phyloP scores from a whole-genome alignment of 176 grass and related monocot species.

The Triticum monococcum region DNA sequence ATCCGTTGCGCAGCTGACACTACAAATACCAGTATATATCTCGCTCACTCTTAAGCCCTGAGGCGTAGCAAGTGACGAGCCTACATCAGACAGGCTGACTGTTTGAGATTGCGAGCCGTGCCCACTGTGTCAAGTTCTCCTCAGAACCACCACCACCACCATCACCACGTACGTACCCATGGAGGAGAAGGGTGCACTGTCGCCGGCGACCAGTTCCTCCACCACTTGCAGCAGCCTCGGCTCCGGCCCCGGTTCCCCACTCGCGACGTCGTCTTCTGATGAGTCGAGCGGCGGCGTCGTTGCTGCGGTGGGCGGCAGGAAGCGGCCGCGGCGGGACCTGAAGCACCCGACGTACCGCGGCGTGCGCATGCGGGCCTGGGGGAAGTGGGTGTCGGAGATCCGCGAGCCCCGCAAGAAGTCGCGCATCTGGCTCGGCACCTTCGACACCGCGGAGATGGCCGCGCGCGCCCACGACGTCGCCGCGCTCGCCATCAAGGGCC shows the following conservation, averaged over 20 bases:
- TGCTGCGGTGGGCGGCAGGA: slow-evolving; percentile 10
- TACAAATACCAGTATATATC: slow-evolving; percentile 26
- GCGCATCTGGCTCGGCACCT: slow-evolving; percentile 96
- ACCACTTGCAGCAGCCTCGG: background rate
- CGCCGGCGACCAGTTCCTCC: slow-evolving; percentile 2
- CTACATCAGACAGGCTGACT: background rate
- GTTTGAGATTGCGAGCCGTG: background rate
- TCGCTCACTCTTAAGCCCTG: background rate
- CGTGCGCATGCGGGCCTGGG: slow-evolving; percentile 78
- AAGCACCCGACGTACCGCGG: slow-evolving; percentile 76
- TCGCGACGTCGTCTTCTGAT: background rate
- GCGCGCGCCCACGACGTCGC: slow-evolving; percentile 82
- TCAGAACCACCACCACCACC: background rate
- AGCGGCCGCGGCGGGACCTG: slow-evolving; percentile 53
- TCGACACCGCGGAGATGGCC: slow-evolving; percentile 65
- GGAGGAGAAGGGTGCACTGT: slow-evolving; percentile 29
- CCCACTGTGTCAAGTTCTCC: background rate
- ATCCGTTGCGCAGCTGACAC: background rate
- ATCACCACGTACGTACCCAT: slow-evolving; percentile 2
- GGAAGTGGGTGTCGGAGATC: slow-evolving; percentile 99
- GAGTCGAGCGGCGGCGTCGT: background rate
- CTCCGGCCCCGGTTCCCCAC: background rate
- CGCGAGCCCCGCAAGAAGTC: slow-evolving; percentile 96
- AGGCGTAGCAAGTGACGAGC: background rate
- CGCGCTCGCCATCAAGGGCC: slow-evolving; percentile 71